phyloP scores from a whole-genome alignment of 2,329 filamentous ascomycete genomes.

The Pseudogymnoascus destructans region DNA sequence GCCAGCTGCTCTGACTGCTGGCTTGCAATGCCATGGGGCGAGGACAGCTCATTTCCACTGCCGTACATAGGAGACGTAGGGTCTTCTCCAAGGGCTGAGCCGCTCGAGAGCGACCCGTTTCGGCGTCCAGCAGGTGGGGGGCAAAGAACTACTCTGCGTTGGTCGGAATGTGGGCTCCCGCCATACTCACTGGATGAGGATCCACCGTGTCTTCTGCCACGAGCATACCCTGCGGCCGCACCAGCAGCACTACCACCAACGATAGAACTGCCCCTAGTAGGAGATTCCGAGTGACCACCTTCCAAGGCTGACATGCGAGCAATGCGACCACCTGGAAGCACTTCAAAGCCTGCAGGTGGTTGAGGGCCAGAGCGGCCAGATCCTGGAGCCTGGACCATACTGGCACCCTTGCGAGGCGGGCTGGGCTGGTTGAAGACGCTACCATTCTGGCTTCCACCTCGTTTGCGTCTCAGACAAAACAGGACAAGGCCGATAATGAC shows the following conservation, averaged over 20 bases:
- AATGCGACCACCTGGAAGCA: conserved; percentile 76
- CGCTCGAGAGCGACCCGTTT: conserved; percentile 80
- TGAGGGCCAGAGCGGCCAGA: conserved; percentile 31
- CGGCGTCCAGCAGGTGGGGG: conserved; percentile 52
- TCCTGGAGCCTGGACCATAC: conserved; percentile 28
- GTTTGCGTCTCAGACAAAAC: conserved; percentile 36
- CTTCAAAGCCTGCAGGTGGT: conserved; percentile 46
- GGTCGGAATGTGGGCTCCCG: conserved; percentile 58
- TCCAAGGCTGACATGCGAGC: conserved; percentile 93
- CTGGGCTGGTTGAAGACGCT: conserved; percentile 86
- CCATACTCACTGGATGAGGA: conserved; percentile 62
- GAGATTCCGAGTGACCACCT: conserved; percentile 51
- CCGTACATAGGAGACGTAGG: conserved; percentile 57
- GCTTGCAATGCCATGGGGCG: conserved; percentile 68
- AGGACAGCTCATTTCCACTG: conserved; percentile 64
- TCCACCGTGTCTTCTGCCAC: conserved; percentile 37
- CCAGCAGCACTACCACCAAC: conserved; percentile 34
- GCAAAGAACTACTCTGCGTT: conserved; percentile 40
- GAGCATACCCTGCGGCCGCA: conserved; percentile 37
- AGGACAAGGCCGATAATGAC: conserved; percentile 53
- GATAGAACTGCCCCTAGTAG: conserved; percentile 22
- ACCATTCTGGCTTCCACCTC: conserved; percentile 46
- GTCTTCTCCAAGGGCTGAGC: conserved; percentile 61
- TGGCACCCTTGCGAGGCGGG: conserved; percentile 43
- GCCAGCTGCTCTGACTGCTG: conserved; percentile 91